phyloP scores from a whole-genome alignment of 1,139 yeast genomes.

The Yamadazyma sp. region DNA sequence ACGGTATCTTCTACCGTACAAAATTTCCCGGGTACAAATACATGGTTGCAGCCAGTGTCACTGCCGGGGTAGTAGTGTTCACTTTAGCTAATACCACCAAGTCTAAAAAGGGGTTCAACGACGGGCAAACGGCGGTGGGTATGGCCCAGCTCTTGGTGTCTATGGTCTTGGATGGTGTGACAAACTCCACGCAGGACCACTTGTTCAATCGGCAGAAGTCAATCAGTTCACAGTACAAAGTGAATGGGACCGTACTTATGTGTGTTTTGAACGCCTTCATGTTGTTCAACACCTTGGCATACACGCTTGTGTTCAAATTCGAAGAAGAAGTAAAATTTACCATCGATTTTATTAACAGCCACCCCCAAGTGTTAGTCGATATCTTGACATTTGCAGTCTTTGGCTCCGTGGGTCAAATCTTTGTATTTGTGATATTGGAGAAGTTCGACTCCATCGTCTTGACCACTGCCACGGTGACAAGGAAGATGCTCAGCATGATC shows the following conservation, averaged over 20 bases:
- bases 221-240: slow-evolving; percentile 11
- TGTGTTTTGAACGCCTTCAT: slow-evolving; percentile 69
- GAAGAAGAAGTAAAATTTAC: slow-evolving; percentile 51
- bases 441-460: slow-evolving; percentile 80
- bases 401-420: slow-evolving; percentile 91
- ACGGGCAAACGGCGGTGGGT: slow-evolving; percentile 54
- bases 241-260: slow-evolving; percentile 82
- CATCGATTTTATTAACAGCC: slow-evolving; percentile 39
- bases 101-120: slow-evolving; percentile 25
- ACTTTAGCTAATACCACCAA: slow-evolving; percentile 46
- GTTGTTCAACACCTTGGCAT: slow-evolving; percentile 36
- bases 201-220: slow-evolving; percentile 50
- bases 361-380: slow-evolving; percentile 52
- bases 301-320: slow-evolving; percentile 43
- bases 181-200: slow-evolving; percentile 91
- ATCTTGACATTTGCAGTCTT: slow-evolving; percentile 67
- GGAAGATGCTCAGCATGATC: slow-evolving; percentile 95
- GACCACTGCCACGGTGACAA: slow-evolving; percentile 91
- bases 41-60: slow-evolving; percentile 71
- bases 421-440: slow-evolving; percentile 82
- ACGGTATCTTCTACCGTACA: slow-evolving; percentile 68
- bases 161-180: slow-evolving; percentile 82
- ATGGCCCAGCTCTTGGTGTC: slow-evolving; percentile 57
- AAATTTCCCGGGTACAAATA: slow-evolving; percentile 76
- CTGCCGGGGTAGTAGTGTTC: slow-evolving; percentile 78